phyloP scores from a whole-genome alignment of 1,284 basidiomycete genomes.

The Ganoderma sinense region DNA sequence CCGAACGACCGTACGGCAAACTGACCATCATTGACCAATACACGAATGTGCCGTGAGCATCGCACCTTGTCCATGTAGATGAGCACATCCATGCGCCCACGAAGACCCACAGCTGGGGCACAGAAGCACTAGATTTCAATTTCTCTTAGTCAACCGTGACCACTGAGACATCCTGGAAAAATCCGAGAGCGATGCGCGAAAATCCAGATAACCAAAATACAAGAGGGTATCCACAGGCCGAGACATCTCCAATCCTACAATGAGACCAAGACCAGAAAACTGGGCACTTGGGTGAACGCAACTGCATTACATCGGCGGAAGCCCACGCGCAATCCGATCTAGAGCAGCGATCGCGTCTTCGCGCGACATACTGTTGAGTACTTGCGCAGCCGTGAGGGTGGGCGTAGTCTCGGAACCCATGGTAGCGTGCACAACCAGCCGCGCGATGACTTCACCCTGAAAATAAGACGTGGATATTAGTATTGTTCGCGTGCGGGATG shows the following conservation, averaged over 20 bases:
- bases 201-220: neutral
- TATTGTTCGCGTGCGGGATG: neutral
- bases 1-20: neutral
- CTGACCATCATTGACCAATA: neutral
- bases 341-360: slow-evolving; percentile 34
- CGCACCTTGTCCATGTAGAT: neutral
- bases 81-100: neutral
- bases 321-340: slow-evolving; percentile 30
- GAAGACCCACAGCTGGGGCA: neutral
- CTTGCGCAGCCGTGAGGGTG: slow-evolving; percentile 18
- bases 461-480: neutral
- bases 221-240: neutral
- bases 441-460: slow-evolving; percentile 85
- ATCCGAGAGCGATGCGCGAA: neutral
- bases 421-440: slow-evolving; percentile 75
- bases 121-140: neutral
- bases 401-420: slow-evolving; percentile 23
- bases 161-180: neutral
- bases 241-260: neutral
- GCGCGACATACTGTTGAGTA: slow-evolving; percentile 31
- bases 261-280: neutral
- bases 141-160: neutral
- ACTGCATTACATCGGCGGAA: slow-evolving; percentile 3
- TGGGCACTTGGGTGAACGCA: neutral
- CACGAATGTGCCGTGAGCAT: neutral